Base-by-base conservation (phyloP, 768 basidiomycete species). In the Amanita rimosa region DNA sequence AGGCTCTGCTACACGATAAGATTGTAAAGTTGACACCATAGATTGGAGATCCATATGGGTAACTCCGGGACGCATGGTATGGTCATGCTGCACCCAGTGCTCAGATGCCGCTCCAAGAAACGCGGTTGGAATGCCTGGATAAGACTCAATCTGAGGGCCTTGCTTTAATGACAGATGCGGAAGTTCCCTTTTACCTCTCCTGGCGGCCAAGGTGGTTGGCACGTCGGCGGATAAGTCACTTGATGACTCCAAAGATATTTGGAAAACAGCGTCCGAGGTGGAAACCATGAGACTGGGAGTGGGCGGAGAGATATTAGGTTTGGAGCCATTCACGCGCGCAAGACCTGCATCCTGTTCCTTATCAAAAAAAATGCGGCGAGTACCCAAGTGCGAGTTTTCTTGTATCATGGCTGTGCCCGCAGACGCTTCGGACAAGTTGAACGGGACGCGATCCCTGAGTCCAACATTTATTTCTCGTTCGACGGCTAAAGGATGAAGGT, bases 211-310 rank as follows among this genome's bases (percentile, higher is more conserved):
- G 13, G 42, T 44, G 7, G 9, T 24, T 29, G 50, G 44, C 13
- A 21, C 16, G 9, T 42, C n/a, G n/a, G 16, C 37, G n/a, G 43
- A 19, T 8, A 51, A 6, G 24, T 45, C 34, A 34, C 41, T 40
- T 16, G 36, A 45, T 24, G 50, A 51, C 34, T 51, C 43, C 9
- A 51, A 21, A 17, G 50, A 51, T 6, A 51, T 44, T 17, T 19
- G 50, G 21, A 51, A 40, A 10, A 34, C 27, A 17, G 42, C 42
- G n/a, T 45, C 37, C n/a, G 50, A 51, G 6, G 42, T 51, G 19
- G 50, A 51, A 22, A 51, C 50, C 50, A 51, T 39, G 35, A 51
- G 50, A 17, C 40, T 17, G 2, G 48, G 48, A 38, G 49, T 24
- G 49, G 33, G n/a, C 3, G 35, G 19, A 3, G 26, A 4, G 7